Conservation (phyloP, 768 basidiomycete genomes). For the Mycena galericulata region DNA sequence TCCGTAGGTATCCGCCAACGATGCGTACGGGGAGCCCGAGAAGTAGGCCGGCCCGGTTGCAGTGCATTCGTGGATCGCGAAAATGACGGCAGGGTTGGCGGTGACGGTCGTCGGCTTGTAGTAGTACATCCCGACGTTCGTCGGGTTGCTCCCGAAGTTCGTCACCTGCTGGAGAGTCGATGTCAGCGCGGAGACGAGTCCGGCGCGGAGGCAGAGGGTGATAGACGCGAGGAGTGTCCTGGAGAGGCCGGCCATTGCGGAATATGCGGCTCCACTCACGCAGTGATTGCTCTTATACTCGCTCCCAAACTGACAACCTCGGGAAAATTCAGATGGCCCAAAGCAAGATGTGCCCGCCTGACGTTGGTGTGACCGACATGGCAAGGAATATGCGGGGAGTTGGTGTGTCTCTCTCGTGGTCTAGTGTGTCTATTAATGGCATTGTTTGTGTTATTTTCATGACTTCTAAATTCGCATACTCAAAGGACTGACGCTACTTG, state of each 20-base stretch:
- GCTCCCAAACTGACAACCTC: too few relatives aligned
- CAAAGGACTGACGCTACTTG: too few relatives aligned
- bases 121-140: conserved; percentile 60
- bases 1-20: conserved; percentile 59
- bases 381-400: too few relatives aligned
- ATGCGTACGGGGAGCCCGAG: conserved; percentile 59
- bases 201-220: not conserved
- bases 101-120: conserved; percentile 55
- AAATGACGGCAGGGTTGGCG: conserved; percentile 57
- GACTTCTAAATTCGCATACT: too few relatives aligned
- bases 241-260: not conserved
- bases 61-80: conserved; percentile 65
- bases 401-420: too few relatives aligned
- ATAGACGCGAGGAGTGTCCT: conserved; percentile 7
- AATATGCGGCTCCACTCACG: too few relatives aligned
- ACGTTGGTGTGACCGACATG: too few relatives aligned
- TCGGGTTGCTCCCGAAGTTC: conserved; percentile 62
- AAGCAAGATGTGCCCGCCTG: too few relatives aligned
- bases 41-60: conserved; percentile 66
- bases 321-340: too few relatives aligned
- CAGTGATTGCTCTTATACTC: not conserved
- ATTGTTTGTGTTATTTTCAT: too few relatives aligned
- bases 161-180: conserved; percentile 52
- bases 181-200: conserved; percentile 11
- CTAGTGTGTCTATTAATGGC: too few relatives aligned